These are phyloP conservation scores for Blastobotrys raffinosifermentans DNA, from an alignment of 1,139 yeast species.

Conservation along the genomic window DNA sequence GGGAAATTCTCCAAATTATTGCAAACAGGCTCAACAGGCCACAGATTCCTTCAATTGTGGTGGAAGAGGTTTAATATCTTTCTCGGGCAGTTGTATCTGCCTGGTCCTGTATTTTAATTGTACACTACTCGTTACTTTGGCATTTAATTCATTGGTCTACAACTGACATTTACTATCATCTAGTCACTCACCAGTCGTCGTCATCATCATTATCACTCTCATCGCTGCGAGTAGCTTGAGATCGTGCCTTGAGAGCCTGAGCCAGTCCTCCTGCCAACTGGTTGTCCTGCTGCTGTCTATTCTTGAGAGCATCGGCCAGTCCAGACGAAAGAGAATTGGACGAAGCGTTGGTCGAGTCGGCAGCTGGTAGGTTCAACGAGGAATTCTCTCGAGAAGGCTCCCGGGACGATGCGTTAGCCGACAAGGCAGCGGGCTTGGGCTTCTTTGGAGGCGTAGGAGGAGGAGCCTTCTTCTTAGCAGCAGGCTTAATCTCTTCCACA, in stretches of 20 bases:
- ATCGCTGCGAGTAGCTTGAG: conserved; percentile 76
- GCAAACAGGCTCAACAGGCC: background rate
- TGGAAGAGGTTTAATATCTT: too few relatives aligned
- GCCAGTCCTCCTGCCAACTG: conserved; percentile 82
- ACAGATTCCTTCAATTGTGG: too few relatives aligned
- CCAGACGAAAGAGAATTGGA: conserved; percentile 50
- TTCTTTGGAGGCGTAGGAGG: conserved; percentile 32
- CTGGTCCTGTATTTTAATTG: too few relatives aligned
- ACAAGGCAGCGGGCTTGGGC: conserved; percentile 20
- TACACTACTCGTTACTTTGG: too few relatives aligned
- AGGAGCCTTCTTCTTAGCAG: conserved; percentile 21
- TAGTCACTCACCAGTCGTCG: conserved; percentile 36
- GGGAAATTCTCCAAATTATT: background rate
- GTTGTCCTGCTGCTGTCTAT: conserved; percentile 59
- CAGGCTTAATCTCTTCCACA: conserved; percentile 50
- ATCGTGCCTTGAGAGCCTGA: conserved; percentile 79
- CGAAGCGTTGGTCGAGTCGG: conserved; percentile 24
- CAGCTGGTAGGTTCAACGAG: conserved; percentile 11
- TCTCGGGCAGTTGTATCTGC: too few relatives aligned
- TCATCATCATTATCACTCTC: conserved; percentile 52
- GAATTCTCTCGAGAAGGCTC: conserved; percentile 12
- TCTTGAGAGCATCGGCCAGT: conserved; percentile 64
- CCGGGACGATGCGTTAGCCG: conserved; percentile 21
- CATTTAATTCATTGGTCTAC: background rate
- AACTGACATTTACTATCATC: conserved; percentile 3